A percentile compares a stretch with the other conserved stretches of the same genome.
Evolutionary conservation across 768 basidiomycete species (phyloP).

Genomic region (Nevesoporus exiguus): DNA sequence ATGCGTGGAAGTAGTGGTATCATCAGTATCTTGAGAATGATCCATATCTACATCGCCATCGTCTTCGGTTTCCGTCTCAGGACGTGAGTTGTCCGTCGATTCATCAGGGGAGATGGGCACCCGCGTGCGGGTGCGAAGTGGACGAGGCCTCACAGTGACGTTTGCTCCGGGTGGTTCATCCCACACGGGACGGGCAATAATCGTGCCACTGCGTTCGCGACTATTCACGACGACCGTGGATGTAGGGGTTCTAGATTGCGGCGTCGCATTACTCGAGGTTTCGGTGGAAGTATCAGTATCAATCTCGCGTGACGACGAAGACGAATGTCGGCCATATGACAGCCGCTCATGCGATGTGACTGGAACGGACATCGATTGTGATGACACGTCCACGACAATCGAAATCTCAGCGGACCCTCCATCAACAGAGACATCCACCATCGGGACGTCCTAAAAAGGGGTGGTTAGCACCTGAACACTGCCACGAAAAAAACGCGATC

Average conservation of each 20-base stretch:
- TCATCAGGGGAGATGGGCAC: slow-evolving; percentile 39
- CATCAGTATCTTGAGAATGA: slow-evolving; percentile 34
- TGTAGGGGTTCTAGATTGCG: slow-evolving; percentile 59
- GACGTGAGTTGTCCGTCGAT: slow-evolving; percentile 50
- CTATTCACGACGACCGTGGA: slow-evolving; percentile 52
- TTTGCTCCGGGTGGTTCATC: slow-evolving; percentile 35
- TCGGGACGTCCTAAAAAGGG: slow-evolving; percentile 32
- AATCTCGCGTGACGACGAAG: slow-evolving; percentile 37
- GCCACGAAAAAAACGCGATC: slow-evolving; percentile 7
- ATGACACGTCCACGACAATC: slow-evolving; percentile 20
- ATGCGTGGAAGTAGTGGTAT: slow-evolving; percentile 25
- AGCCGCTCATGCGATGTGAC: slow-evolving; percentile 21
- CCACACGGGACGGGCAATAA: slow-evolving; percentile 65
- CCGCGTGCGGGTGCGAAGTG: slow-evolving; percentile 29
- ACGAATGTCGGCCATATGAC: slow-evolving; percentile 18
- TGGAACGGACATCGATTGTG: slow-evolving; percentile 14
- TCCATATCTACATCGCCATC: slow-evolving; percentile 63
- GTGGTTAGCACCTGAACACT: slow-evolving; percentile 5
- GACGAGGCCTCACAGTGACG: slow-evolving; percentile 29
- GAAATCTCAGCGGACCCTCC: slow-evolving; percentile 20
- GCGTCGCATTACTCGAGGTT: slow-evolving; percentile 57
- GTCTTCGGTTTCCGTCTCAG: slow-evolving; percentile 78
- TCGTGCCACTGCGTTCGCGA: slow-evolving; percentile 74
- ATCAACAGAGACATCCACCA: slow-evolving; percentile 25
- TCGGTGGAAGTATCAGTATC: slow-evolving; percentile 64